These are phyloP conservation scores for Cytospora piceicola DNA, from an alignment of 2,329 filamentous ascomycete species.

Conservation along the genomic window DNA sequence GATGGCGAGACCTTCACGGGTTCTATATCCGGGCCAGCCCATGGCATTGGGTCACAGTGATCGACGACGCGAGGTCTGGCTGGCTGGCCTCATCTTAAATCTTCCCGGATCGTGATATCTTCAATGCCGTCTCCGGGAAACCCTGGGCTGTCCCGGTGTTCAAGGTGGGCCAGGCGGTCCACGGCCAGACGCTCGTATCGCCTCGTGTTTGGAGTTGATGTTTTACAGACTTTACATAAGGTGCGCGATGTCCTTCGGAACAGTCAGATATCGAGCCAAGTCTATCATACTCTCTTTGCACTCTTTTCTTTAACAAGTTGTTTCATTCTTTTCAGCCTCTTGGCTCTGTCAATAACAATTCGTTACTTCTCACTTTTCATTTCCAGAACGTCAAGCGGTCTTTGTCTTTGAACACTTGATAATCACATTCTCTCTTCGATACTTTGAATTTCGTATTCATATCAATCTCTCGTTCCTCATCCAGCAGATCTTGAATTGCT, in stretches of 20 bases:
- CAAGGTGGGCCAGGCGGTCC: slow-evolving; percentile 20
- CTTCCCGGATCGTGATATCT: slow-evolving; percentile 10
- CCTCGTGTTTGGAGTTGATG: slow-evolving; percentile 12
- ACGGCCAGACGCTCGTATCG: slow-evolving; percentile 6
- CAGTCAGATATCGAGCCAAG: slow-evolving; percentile 4
- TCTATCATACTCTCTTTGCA: slow-evolving; percentile 15
- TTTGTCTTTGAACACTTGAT: not conserved
- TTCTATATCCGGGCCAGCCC: slow-evolving; percentile 23
- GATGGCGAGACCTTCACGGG: not conserved
- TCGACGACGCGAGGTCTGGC: slow-evolving; percentile 23
- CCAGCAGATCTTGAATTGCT: not conserved
- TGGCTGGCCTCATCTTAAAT: slow-evolving; percentile 29
- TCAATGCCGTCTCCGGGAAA: slow-evolving; percentile 10
- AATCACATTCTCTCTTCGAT: slow-evolving; percentile 13
- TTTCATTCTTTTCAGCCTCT: slow-evolving; percentile 2
- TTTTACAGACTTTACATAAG: slow-evolving; percentile 26
- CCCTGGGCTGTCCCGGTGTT: slow-evolving; percentile 15
- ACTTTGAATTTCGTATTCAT: slow-evolving; percentile 7
- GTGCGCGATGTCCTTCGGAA: slow-evolving; percentile 12
- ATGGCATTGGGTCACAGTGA: slow-evolving; percentile 30
- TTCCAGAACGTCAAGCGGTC: not conserved
- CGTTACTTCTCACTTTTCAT: slow-evolving; percentile 1
- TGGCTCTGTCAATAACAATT: not conserved
- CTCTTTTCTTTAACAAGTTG: slow-evolving; percentile 7
- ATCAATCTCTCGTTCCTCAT: slow-evolving; percentile 9